phyloP scores from a whole-genome alignment of 495 filamentous ascomycete genomes.

The Aspergillus diversus region DNA sequence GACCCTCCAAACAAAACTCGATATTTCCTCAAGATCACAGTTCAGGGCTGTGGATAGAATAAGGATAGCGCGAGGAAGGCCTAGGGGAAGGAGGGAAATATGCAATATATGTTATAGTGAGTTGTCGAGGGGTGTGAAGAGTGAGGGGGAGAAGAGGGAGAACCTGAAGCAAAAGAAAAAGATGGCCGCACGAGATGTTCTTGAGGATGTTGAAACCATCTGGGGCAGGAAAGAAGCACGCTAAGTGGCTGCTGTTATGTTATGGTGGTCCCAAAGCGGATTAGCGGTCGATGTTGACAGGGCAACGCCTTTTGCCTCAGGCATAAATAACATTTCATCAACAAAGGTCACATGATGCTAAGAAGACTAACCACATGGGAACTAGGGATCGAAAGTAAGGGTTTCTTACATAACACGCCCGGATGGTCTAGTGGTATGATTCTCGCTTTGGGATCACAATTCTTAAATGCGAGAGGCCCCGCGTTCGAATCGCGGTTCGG shows the following conservation, averaged over 20 bases:
- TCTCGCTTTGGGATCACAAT: no score
- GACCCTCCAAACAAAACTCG: constrained; percentile 16
- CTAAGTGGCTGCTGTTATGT: constrained; percentile 45
- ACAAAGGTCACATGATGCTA: constrained; percentile 17
- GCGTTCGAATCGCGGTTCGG: no score
- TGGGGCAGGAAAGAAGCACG: constrained; percentile 46
- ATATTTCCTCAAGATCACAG: not conserved
- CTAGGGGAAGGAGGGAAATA: constrained; percentile 18
- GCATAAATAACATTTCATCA: constrained; percentile 21
- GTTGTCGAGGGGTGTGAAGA: constrained; percentile 20
- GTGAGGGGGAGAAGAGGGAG: constrained; percentile 21
- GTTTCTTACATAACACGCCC: not conserved
- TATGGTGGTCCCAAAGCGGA: constrained; percentile 38
- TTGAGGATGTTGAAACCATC: constrained; percentile 39
- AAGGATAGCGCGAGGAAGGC: constrained; percentile 21
- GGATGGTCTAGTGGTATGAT: no score
- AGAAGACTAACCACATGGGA: not conserved
- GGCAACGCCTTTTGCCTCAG: constrained; percentile 38
- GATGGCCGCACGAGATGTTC: constrained; percentile 28
- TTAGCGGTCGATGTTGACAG: constrained; percentile 45
- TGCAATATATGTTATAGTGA: constrained; percentile 25
- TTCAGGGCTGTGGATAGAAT: constrained; percentile 16
- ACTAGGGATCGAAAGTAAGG: not conserved
- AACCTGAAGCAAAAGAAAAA: constrained; percentile 22
- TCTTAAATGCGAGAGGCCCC: no score